Evolutionary conservation across 352 stramenopile species (phyloP).

Genomic region (Phytophthora fragariae): DNA sequence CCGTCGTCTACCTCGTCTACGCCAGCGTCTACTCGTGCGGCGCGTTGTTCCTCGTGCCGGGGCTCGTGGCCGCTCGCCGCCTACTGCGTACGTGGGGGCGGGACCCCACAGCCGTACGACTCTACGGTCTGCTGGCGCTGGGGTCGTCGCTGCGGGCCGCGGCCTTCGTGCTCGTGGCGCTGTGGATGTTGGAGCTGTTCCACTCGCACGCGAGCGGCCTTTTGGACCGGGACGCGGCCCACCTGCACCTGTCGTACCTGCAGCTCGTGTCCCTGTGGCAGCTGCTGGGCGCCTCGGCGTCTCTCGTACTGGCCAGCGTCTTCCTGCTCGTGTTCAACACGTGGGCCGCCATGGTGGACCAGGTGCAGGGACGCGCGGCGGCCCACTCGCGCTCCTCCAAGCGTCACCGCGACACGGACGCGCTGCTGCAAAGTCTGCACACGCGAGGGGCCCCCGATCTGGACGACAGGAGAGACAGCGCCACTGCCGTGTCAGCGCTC

Average conservation of each 20-base stretch:
- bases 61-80: constrained; percentile 42
- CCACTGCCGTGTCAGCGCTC: constrained; percentile 16
- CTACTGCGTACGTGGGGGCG: constrained; percentile 49
- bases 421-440: constrained; percentile 36
- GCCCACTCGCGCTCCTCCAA: background rate
- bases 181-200: constrained; percentile 64
- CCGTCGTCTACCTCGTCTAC: constrained; percentile 58
- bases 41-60: constrained; percentile 55
- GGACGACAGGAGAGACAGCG: constrained; percentile 33
- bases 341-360: constrained; percentile 72
- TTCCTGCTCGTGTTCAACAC: constrained; percentile 76
- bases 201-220: constrained; percentile 33
- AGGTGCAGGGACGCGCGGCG: constrained; percentile 35
- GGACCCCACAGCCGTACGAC: constrained; percentile 59
- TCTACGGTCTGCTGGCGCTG: constrained; percentile 63
- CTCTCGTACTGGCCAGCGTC: constrained; percentile 54
- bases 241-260: constrained; percentile 67
- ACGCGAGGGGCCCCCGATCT: constrained; percentile 27
- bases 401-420: constrained; percentile 3
- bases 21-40: constrained; percentile 62
- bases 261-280: constrained; percentile 69
- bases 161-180: constrained; percentile 57
- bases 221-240: constrained; percentile 49
- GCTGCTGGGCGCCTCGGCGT: constrained; percentile 50
- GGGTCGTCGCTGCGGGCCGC: constrained; percentile 50